Evolutionary conservation across 2,329 filamentous ascomycete genomes (phyloP), one percentile per base, ranked within the genome.

Genomic region (Ophidiomyces ophidiicola): DNA sequence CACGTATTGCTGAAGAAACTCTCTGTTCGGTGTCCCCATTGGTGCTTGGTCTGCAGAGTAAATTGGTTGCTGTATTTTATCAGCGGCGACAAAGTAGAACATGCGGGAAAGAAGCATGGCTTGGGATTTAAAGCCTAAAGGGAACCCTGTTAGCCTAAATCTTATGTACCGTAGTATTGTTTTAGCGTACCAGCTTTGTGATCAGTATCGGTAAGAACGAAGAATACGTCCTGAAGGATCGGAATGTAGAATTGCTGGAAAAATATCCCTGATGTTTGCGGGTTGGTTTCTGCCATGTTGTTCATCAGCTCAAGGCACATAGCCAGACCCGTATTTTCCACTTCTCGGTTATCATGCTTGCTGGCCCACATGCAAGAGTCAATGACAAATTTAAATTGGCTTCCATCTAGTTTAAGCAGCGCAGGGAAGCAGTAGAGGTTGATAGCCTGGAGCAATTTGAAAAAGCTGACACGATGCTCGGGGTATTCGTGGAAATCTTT

Each of bases 331-430:
- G 90, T 92, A 50, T 83, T 85, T 63, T 98, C 90, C 20, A 98
- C 90, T 57, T 94, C 86, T 44, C 90, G 82, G 65, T 98, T 98
- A 67, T 98, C 90, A 63, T 98, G 90, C 70, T 98, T 98, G 69
- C 88, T 94, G n/a, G 92, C 90, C 92, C 90, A 98, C 72, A 96
- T 86, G 70, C 92, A 98, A 24, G 88, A 93, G 61, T 98, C 90
- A 50, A 98, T 96, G 53, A 98, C 87, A 56, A 96, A 93, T 67
- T 98, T 98, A 76, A 98, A 98, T 57, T 94, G 90, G 44, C 85
- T 78, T 54, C 84, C 88, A 58, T 98, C 88, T 23, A 98, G 77
- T 63, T 93, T 92, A 49, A 98, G 72, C 15, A 98, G 73, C 1
- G 90, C 81, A 33, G 85, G 85, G 78, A 98, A 98, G 64, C 90